phyloP scores from a whole-genome alignment of 192 early-diverging fungal genomes.

The Dispira simplex region DNA sequence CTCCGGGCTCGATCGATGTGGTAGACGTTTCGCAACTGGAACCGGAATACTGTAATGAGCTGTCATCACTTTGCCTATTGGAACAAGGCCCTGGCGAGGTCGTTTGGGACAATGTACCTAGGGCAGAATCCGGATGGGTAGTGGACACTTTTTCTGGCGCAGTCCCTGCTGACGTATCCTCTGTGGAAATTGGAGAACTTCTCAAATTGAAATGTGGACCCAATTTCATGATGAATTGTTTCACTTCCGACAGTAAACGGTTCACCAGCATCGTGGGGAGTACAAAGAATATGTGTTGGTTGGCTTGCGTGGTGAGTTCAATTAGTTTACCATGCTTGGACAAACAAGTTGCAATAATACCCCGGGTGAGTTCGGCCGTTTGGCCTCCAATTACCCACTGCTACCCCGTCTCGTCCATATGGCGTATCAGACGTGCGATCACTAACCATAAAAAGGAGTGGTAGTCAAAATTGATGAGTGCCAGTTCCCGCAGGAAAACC shows the following conservation, averaged over 20 bases:
- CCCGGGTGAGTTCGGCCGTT: neutral
- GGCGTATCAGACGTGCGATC: neutral
- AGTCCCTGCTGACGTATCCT: too few species aligned
- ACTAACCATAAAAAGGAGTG: neutral
- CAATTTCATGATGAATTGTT: too few species aligned
- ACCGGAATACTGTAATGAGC: too few species aligned
- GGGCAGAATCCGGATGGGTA: too few species aligned
- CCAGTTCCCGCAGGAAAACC: slow-evolving; percentile 4
- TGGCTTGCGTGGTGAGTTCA: neutral
- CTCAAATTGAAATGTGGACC: neutral
- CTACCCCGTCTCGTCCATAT: neutral
- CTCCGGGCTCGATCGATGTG: neutral
- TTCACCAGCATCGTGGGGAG: neutral
- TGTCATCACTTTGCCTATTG: too few species aligned
- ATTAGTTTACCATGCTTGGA: neutral
- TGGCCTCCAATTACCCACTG: neutral
- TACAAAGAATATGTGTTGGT: neutral
- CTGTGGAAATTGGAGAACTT: neutral
- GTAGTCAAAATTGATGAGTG: neutral
- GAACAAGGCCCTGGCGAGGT: too few species aligned
- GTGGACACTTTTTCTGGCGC: too few species aligned
- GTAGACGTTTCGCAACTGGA: neutral
- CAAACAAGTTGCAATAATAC: neutral
- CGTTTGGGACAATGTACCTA: too few species aligned
- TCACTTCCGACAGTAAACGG: neutral